Percentiles rank a stretch among this genome's conserved stretches.
phyloP scores from a whole-genome alignment of 768 basidiomycete genomes.

The Wakefieldia striispora region DNA sequence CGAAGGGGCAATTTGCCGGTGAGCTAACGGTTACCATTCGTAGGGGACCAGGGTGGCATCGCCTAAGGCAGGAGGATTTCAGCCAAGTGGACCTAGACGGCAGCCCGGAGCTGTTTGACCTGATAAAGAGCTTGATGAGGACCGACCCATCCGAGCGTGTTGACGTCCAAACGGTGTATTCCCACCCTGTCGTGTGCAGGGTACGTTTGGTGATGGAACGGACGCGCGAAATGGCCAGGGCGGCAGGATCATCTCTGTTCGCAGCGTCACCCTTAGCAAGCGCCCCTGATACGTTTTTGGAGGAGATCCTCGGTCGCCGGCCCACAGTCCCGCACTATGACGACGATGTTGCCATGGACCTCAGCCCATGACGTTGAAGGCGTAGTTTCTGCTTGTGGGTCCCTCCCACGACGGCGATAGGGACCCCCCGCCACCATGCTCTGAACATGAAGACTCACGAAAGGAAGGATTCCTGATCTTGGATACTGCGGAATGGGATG shows the following conservation, averaged over 20 bases:
- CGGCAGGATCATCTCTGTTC: slow-evolving; percentile 43
- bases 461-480: slow-evolving; percentile 13
- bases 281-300: slow-evolving; percentile 61
- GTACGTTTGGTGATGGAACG: slow-evolving; percentile 64
- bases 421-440: not conserved
- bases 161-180: slow-evolving; percentile 52
- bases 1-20: slow-evolving; percentile 2
- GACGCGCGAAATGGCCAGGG: slow-evolving; percentile 36
- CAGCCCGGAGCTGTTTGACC: slow-evolving; percentile 61
- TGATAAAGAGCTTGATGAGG: slow-evolving; percentile 79
- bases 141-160: slow-evolving; percentile 62
- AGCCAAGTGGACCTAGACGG: slow-evolving; percentile 72
- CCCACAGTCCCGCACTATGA: slow-evolving; percentile 3
- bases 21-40: slow-evolving; percentile 17
- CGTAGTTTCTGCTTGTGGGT: not conserved
- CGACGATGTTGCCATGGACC: slow-evolving; percentile 38
- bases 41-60: slow-evolving; percentile 94
- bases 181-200: slow-evolving; percentile 62
- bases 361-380: slow-evolving; percentile 32
- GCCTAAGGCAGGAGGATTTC: slow-evolving; percentile 88
- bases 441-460: slow-evolving; percentile 1
- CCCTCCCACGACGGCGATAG: slow-evolving; percentile 5
- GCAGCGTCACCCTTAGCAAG: slow-evolving; percentile 62
- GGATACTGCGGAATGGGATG: slow-evolving; percentile 15
- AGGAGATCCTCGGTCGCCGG: slow-evolving; percentile 50